These are phyloP conservation scores for Phellopilus nigrolimitatus DNA, from an alignment of 1,284 basidiomycete species.

Conservation along the genomic window DNA sequence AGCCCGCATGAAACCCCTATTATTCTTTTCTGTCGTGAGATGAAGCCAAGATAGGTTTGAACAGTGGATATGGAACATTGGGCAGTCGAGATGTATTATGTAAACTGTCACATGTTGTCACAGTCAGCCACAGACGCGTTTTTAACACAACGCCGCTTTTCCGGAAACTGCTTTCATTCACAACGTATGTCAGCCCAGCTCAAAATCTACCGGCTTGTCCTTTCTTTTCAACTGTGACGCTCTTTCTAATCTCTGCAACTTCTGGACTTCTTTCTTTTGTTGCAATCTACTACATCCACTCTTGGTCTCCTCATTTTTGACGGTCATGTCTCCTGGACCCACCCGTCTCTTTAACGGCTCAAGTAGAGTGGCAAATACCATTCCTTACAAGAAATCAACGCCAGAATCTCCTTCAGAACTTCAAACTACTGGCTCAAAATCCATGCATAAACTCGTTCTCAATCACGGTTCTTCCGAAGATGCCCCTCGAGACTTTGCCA, in stretches of 20 bases:
- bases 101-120: neutral
- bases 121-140: neutral
- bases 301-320: neutral
- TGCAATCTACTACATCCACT: neutral
- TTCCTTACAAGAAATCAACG: neutral
- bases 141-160: neutral
- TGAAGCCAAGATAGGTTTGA: no score
- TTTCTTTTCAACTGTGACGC: neutral
- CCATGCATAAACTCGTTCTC: neutral
- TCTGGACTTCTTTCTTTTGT: neutral
- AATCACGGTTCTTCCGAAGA: neutral
- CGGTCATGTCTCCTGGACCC: constrained; percentile 2
- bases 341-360: constrained; percentile 1
- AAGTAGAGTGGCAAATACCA: constrained; percentile 6
- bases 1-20: no score
- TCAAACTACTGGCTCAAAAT: neutral
- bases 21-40: no score
- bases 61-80: no score
- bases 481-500: constrained; percentile 3
- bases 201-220: neutral
- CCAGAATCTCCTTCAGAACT: neutral
- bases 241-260: neutral
- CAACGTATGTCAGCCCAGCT: constrained; percentile 2
- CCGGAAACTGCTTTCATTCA: neutral
- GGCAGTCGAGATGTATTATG: no score